phyloP scores from a whole-genome alignment of 1,284 basidiomycete genomes.

The Sporisorium reilianum region DNA sequence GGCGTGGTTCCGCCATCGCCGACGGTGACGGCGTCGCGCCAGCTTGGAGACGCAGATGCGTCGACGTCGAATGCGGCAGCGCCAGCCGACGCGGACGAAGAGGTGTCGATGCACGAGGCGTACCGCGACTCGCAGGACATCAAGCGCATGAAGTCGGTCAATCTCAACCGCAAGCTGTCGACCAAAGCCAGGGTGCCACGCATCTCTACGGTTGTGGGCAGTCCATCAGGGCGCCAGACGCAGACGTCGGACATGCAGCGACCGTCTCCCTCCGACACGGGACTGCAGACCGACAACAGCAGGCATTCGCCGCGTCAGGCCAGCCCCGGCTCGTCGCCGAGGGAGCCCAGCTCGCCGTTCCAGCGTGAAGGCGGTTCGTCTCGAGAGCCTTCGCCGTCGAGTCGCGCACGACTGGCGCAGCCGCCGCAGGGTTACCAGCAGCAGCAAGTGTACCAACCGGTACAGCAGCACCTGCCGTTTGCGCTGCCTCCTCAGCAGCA shows the following conservation, averaged over 20 bases:
- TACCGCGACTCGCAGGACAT: slow-evolving; percentile 89
- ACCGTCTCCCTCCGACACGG: slow-evolving; percentile 47
- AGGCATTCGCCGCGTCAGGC: slow-evolving; percentile 35
- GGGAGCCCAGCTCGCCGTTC: slow-evolving; percentile 38
- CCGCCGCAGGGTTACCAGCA: slow-evolving; percentile 30
- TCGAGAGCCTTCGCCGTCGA: slow-evolving; percentile 36
- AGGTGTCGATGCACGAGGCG: slow-evolving; percentile 70
- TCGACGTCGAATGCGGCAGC: slow-evolving; percentile 13
- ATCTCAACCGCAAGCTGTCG: slow-evolving; percentile 90
- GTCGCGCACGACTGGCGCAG: slow-evolving; percentile 26
- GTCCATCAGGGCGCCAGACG: slow-evolving; percentile 77
- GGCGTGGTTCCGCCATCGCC: slow-evolving; percentile 86
- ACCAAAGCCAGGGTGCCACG: slow-evolving; percentile 91
- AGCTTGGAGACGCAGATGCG: slow-evolving; percentile 16
- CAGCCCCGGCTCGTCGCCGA: slow-evolving; percentile 33
- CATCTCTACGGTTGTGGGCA: slow-evolving; percentile 94
- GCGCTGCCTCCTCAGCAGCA: slow-evolving; percentile 66
- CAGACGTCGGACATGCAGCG: slow-evolving; percentile 50
- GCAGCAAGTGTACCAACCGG: slow-evolving; percentile 43
- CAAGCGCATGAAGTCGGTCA: slow-evolving; percentile 88
- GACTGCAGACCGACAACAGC: slow-evolving; percentile 32
- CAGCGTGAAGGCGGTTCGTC: slow-evolving; percentile 33
- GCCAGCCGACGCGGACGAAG: slow-evolving; percentile 23
- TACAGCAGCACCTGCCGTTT: slow-evolving; percentile 45
- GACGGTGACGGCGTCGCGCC: slow-evolving; percentile 34